Evolutionary conservation across 768 basidiomycete species (phyloP), one percentile per base, ranked within the genome.

Genomic region (Tremella yokohamensis): DNA sequence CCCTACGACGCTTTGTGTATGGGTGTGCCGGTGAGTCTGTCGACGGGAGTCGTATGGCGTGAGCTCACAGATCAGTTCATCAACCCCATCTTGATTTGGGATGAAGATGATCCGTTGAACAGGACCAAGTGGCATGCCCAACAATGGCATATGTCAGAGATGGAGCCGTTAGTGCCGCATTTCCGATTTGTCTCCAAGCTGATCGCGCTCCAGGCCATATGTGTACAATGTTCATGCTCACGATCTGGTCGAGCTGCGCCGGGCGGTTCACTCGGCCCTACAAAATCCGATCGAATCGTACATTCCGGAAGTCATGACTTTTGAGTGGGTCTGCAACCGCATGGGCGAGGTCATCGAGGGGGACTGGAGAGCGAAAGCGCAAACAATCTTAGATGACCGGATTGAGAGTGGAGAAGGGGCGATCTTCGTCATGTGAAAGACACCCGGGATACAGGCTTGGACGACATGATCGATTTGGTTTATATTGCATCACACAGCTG

Each of bases 1-100:
- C 70, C 70, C 3, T 72, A 64, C 63, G 70, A 72, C 49, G 70
- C 65, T 22, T 39, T 72, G 26, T 72, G 68, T 50, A 62, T 72
- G 58, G 70, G 70, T 48, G 64, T 69, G 3, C 70, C 70, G 19
- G 70, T 72, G 51, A 61, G 70, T 63, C 18, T 44, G 15, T 19
- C 9, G 19, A 54, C n/a, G 40, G 25, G n/a, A 38, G 49, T 50
- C 29, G 29, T 34, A 34, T 8, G n/a, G 49, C 4, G 25, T 19
- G 1, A 19, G 54, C 61, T 61, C 34, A 63, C 34, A 22, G 19
- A 19, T 11, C 18, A 72, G 70, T 72, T 68, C 57, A 69, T 72
- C 53, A 72, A 72, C 40, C 70, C 70, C 15, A 68, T 72, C 29
- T 44, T 72, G 15, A 40, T 39, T 2, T 72, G 70, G 70, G 68